Base-by-base conservation (phyloP, 495 filamentous ascomycete species). In the Schizothecium vesticola region DNA sequence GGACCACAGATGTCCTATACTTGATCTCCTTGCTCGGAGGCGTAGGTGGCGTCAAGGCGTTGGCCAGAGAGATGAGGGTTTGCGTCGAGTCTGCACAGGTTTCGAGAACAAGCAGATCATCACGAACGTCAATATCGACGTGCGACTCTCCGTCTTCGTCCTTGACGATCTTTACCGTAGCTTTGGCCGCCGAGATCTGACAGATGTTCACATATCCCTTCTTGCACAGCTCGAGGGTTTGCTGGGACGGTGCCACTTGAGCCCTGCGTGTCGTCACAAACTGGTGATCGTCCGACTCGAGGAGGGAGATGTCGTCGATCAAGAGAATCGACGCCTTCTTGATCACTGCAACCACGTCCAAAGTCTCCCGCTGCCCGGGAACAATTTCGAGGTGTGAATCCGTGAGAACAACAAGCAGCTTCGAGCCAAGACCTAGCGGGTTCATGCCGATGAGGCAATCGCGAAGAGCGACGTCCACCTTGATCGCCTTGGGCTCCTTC, bases 11-110 rank as follows among this genome's bases (percentile, higher is more conserved):
- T 2, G 94, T 98, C 56, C 90, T 87, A 75, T 97, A 99, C 74
- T 94, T 94, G 66, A 87, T 84, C 64, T 90, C 88, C 59, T 89
- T 90, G 71, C 86, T 92, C 10, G 93, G 93, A 1, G 92, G 89
- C 8, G 86, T 86, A 3, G 96, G 95, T 24, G 94, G 95, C 12
- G 87, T 87, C 5, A 99, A 84, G 0, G 89, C 93, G 73, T 91
- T 92, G 56, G 95, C 75, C 67, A 95, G 86, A 19, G 84, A 87
- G 62, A 96, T 88, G 3, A 99, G 85, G 0, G 96, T 98, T 73
- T 97, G 93, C 0, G 95, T 98, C 11, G 96, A 98, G 78, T 99
- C 96, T 19, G 96, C 95, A 74, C 96, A 98, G 4, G 93, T 92
- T 75, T 99, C 96, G 19, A 99, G 82, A 24, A 99, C 88, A 28